These are phyloP conservation scores for Myochromella boudieri DNA, from an alignment of 768 basidiomycete species.

Conservation along the genomic window DNA sequence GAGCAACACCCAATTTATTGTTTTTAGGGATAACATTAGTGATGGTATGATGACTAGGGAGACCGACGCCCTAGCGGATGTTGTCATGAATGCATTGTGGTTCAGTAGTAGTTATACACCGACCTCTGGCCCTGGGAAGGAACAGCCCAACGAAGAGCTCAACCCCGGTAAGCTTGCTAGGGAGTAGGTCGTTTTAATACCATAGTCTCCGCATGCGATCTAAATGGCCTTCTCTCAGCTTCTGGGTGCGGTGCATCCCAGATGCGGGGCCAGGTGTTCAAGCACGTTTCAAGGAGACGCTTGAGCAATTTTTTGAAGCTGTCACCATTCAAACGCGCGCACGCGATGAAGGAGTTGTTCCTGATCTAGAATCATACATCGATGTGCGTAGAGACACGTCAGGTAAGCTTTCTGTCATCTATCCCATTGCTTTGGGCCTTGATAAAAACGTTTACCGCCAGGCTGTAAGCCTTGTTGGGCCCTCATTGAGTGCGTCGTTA, in stretches of 20 bases:
- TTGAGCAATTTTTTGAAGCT: conserved; percentile 68
- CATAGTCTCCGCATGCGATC: background rate
- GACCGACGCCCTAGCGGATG: conserved; percentile 55
- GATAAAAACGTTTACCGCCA: conserved; percentile 7
- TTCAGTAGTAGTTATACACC: conserved; percentile 53
- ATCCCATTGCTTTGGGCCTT: background rate
- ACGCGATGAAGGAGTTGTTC: conserved; percentile 51
- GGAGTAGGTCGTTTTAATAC: conserved; percentile 49
- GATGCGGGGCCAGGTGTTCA: conserved; percentile 58
- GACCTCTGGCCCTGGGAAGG: conserved; percentile 36
- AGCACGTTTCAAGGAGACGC: conserved; percentile 68
- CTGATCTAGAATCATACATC: conserved; percentile 75
- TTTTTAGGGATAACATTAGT: conserved; percentile 66
- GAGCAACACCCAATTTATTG: background rate
- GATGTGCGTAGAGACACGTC: conserved; percentile 72
- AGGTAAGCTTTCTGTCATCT: conserved; percentile 33
- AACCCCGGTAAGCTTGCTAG: conserved; percentile 64
- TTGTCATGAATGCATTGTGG: conserved; percentile 73
- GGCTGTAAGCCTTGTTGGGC: conserved; percentile 77
- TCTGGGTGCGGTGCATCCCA: conserved; percentile 63
- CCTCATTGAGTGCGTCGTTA: conserved; percentile 68
- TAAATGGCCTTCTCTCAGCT: conserved; percentile 37
- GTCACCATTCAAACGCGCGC: conserved; percentile 62
- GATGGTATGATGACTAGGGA: conserved; percentile 74
- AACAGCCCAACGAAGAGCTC: conserved; percentile 39